phyloP scores from a whole-genome alignment of 2,329 filamentous ascomycete species.

The Chaetothyriales sp. region DNA sequence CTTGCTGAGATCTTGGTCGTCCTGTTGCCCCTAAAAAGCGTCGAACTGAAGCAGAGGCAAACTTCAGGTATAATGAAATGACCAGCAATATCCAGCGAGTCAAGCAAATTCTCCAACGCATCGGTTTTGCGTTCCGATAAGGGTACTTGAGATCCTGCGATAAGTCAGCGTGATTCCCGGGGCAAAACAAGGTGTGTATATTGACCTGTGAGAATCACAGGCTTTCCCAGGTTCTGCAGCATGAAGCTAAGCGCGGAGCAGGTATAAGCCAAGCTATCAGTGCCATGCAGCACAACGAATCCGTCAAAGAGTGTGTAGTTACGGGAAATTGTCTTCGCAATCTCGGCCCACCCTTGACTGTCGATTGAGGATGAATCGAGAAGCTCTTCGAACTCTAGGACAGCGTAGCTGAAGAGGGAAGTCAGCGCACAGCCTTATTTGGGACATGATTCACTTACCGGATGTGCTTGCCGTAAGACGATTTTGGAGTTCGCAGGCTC shows the following conservation, averaged over 20 bases:
- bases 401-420: constrained; percentile 43
- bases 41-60: constrained; percentile 86
- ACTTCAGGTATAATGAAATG: constrained; percentile 91
- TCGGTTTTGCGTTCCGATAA: constrained; percentile 87
- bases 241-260: constrained; percentile 87
- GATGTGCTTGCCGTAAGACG: constrained; percentile 65
- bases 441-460: constrained; percentile 28
- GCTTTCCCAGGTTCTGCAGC: constrained; percentile 80
- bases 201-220: constrained; percentile 62
- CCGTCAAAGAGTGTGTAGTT: constrained; percentile 86
- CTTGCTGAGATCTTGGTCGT: constrained; percentile 79
- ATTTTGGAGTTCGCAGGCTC: constrained; percentile 65
- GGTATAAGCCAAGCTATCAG: constrained; percentile 79
- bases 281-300: constrained; percentile 83
- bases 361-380: constrained; percentile 87
- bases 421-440: constrained; percentile 1
- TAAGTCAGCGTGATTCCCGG: constrained; percentile 1
- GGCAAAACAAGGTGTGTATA: background rate
- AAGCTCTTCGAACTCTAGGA: constrained; percentile 70
- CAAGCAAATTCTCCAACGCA: constrained; percentile 78
- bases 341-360: constrained; percentile 71
- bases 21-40: constrained; percentile 75
- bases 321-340: constrained; percentile 61
- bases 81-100: constrained; percentile 71
- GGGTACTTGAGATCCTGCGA: constrained; percentile 55